A percentile compares a stretch with the other conserved stretches of the same genome.
Conservation (phyloP, 257 asterid genomes). For the Solanum piurae region DNA sequence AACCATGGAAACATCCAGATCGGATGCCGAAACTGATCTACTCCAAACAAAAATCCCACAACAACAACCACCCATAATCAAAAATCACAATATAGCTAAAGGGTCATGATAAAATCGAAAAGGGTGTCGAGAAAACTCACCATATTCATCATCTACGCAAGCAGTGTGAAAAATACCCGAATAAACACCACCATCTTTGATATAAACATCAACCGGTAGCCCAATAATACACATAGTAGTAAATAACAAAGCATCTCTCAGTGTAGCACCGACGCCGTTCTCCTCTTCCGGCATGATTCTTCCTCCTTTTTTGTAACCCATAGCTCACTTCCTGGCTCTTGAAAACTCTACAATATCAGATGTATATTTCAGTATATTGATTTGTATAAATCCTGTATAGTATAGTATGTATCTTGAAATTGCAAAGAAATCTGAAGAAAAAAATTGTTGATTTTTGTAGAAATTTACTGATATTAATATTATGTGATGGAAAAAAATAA, state of each 20-base stretch:
- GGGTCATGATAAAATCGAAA: neutral
- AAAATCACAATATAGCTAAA: slow-evolving; percentile 1
- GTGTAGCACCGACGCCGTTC: slow-evolving; percentile 18
- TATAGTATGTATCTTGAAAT: neutral
- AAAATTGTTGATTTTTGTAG: neutral
- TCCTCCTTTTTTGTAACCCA: slow-evolving; percentile 54
- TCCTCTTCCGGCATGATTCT: slow-evolving; percentile 18
- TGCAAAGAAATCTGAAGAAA: neutral
- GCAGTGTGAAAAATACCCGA: slow-evolving; percentile 85
- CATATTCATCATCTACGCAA: slow-evolving; percentile 53
- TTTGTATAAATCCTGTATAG: neutral
- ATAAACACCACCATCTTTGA: slow-evolving; percentile 70
- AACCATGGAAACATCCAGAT: neutral
- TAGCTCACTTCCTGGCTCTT: slow-evolving; percentile 9
- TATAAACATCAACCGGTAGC: slow-evolving; percentile 70
- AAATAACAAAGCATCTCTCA: slow-evolving; percentile 51
- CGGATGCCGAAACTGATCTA: neutral
- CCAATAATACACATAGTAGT: slow-evolving; percentile 73
- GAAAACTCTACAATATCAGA: neutral
- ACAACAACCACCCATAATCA: neutral
- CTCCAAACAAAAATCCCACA: neutral
- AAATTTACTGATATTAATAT: neutral
- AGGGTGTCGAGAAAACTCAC: slow-evolving; percentile 15
- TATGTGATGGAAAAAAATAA: neutral
- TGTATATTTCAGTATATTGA: neutral